Percentiles rank a stretch among this genome's conserved stretches.
These are phyloP conservation scores for Russula dissimulans DNA, from an alignment of 768 basidiomycete genomes.

Conservation along the genomic window DNA sequence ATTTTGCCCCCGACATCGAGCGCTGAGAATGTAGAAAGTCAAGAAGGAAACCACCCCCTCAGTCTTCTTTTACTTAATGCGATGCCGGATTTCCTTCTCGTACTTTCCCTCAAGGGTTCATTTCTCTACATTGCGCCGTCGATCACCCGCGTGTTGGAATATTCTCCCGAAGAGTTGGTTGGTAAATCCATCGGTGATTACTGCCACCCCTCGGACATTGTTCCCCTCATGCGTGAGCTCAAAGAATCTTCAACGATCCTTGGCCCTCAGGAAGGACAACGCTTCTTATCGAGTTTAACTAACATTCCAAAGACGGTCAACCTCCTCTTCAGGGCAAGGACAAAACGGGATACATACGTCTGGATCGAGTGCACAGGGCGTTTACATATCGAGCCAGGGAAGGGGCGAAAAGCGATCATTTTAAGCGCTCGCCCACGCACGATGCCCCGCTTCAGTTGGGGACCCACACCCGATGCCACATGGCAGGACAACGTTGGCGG, in stretches of 20 bases:
- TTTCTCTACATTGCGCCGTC: conserved; percentile 90
- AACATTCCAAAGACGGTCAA: conserved; percentile 53
- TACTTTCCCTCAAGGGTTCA: conserved; percentile 84
- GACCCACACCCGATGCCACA: conserved; percentile 36
- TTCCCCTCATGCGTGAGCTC: conserved; percentile 85
- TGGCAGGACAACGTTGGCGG: conserved; percentile 8
- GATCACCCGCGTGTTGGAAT: conserved; percentile 71
- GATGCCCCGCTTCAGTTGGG: conserved; percentile 59
- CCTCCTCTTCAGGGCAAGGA: conserved; percentile 74
- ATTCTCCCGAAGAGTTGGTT: conserved; percentile 75
- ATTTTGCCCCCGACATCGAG: conserved; percentile 18
- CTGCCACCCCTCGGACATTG: conserved; percentile 83
- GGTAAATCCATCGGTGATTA: conserved; percentile 71
- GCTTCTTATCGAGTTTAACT: conserved; percentile 2
- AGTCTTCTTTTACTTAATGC: conserved; percentile 52
- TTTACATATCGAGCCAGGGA: conserved; percentile 85
- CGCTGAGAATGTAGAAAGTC: conserved; percentile 21
- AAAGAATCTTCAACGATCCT: conserved; percentile 50
- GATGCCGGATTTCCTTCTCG: conserved; percentile 76
- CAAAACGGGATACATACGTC: conserved; percentile 56
- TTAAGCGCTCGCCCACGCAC: conserved; percentile 69
- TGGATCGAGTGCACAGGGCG: conserved; percentile 92
- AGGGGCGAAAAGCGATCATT: conserved; percentile 90
- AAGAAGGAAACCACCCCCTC: conserved; percentile 39
- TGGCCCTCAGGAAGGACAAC: conserved; percentile 20